Evolutionary conservation across 2,329 filamentous ascomycete genomes (phyloP).

Genomic region (Cercospora sp.): DNA sequence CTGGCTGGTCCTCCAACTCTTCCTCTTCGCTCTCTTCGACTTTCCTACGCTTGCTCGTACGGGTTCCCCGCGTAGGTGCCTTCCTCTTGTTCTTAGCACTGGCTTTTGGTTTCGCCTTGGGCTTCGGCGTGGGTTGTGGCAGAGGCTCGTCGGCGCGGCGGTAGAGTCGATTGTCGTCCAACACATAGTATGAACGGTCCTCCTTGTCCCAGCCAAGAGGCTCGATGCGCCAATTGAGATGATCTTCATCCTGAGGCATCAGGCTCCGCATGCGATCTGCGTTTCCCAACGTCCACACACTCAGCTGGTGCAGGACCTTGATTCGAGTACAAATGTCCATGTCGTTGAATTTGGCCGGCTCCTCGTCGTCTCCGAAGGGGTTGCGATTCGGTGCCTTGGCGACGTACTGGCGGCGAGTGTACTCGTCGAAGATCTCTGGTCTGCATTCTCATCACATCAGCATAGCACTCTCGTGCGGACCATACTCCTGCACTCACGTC

Average conservation of each 20-base stretch:
- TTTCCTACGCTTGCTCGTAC: constrained; percentile 72
- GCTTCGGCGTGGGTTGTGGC: constrained; percentile 54
- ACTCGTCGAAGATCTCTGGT: constrained; percentile 86
- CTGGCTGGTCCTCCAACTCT: constrained; percentile 45
- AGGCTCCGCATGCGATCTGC: constrained; percentile 82
- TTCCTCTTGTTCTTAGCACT: constrained; percentile 57
- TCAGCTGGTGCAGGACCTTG: constrained; percentile 80
- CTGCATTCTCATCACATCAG: constrained; percentile 49
- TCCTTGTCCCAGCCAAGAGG: constrained; percentile 85
- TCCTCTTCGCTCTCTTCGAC: constrained; percentile 49
- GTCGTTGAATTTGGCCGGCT: constrained; percentile 70
- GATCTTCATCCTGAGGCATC: constrained; percentile 75
- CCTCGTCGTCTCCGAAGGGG: constrained; percentile 78
- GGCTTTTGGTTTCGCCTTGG: constrained; percentile 56
- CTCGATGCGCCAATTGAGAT: constrained; percentile 60
- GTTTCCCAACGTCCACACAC: constrained; percentile 83
- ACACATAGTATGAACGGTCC: constrained; percentile 82
- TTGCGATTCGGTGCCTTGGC: constrained; percentile 77
- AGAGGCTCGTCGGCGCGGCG: constrained; percentile 74
- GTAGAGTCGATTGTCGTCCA: constrained; percentile 93
- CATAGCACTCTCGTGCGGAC: background rate
- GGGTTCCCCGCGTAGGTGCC: constrained; percentile 56
- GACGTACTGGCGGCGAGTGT: constrained; percentile 82
- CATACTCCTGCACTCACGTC: constrained; percentile 62
- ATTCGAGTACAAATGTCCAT: constrained; percentile 84